Conservation (phyloP, 2,329 filamentous ascomycete genomes). For the Ceratocystis harringtonii region DNA sequence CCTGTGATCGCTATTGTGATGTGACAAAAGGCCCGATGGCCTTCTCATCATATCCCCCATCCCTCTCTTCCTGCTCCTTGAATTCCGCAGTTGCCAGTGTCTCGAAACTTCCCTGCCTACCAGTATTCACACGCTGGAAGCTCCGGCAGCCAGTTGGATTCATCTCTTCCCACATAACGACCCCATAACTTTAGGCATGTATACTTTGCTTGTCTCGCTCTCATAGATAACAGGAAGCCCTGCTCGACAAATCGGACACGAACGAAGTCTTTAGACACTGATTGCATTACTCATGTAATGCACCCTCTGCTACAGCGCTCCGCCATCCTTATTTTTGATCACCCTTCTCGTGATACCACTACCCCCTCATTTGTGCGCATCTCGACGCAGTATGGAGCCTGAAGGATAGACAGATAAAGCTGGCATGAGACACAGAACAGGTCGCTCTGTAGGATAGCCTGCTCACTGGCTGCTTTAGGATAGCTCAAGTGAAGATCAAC, state of each 20-base stretch:
- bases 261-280: neutral
- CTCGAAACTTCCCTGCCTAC: too few relatives aligned
- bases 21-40: neutral
- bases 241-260: neutral
- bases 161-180: too few relatives aligned
- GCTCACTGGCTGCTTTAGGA: too few relatives aligned
- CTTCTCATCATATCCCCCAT: neutral
- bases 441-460: too few relatives aligned
- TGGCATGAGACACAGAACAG: neutral
- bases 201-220: neutral
- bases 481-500: too few relatives aligned
- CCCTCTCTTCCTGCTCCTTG: too few relatives aligned
- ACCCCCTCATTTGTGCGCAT: neutral
- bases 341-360: neutral
- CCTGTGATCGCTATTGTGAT: neutral
- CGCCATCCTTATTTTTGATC: neutral
- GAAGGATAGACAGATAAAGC: neutral
- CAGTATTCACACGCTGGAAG: too few relatives aligned
- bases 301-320: neutral
- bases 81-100: too few relatives aligned
- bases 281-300: neutral
- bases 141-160: too few relatives aligned
- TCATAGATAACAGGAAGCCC: neutral
- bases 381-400: neutral
- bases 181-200: too few relatives aligned